Conservation (phyloP, 2,329 filamentous ascomycete species). For the Botrytis fragariae region DNA sequence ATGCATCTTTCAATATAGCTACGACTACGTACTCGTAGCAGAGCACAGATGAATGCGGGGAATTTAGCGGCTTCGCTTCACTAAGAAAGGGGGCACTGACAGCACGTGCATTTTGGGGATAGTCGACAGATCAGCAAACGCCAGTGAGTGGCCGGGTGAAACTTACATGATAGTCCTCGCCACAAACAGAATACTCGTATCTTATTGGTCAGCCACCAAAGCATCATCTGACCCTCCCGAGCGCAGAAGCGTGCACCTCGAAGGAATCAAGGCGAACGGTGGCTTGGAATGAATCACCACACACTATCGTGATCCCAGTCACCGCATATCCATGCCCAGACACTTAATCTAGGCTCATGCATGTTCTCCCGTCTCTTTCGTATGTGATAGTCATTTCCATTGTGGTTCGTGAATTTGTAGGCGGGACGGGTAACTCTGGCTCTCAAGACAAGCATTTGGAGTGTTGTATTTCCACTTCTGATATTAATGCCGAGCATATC, state of each 20-base stretch:
- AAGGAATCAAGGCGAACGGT: slow-evolving; percentile 14
- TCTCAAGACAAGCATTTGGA: neutral
- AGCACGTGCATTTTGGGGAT: neutral
- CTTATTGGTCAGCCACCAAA: neutral
- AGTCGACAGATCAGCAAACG: neutral
- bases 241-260: neutral
- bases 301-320: neutral
- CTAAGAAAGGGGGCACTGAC: neutral
- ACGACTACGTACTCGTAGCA: neutral
- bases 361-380: slow-evolving; percentile 9
- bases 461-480: neutral
- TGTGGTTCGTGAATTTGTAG: neutral
- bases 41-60: neutral
- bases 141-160: neutral
- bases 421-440: neutral
- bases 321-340: slow-evolving; percentile 10
- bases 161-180: neutral
- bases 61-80: neutral
- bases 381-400: neutral
- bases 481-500: neutral
- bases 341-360: slow-evolving; percentile 5
- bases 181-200: neutral
- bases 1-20: neutral
- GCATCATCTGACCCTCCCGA: slow-evolving; percentile 10
- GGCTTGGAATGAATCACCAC: slow-evolving; percentile 9